Conservation (phyloP, 805 yeast species). For the Komagataella populi region DNA sequence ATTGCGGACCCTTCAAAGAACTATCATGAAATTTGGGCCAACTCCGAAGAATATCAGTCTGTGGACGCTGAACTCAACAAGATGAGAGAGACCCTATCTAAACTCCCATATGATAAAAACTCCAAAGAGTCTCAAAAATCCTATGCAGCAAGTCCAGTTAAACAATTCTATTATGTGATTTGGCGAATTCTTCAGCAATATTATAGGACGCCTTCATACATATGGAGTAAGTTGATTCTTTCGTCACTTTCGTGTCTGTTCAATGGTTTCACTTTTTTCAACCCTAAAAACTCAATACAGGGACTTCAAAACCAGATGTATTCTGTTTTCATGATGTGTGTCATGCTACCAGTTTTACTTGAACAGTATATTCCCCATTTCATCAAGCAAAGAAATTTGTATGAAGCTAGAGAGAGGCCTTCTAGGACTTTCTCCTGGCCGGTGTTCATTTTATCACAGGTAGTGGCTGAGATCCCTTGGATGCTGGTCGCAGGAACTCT, state of each 20-base stretch:
- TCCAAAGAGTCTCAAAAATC: slow-evolving; percentile 18
- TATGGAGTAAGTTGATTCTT: slow-evolving; percentile 42
- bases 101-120: slow-evolving; percentile 14
- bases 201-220: slow-evolving; percentile 51
- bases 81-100: slow-evolving; percentile 42
- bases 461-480: slow-evolving; percentile 57
- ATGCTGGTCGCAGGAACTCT: slow-evolving; percentile 48
- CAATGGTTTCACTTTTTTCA: slow-evolving; percentile 59
- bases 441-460: slow-evolving; percentile 46
- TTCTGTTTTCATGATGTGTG: slow-evolving; percentile 54
- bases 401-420: slow-evolving; percentile 64
- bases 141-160: slow-evolving; percentile 28
- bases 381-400: slow-evolving; percentile 47
- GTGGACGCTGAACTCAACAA: slow-evolving; percentile 44
- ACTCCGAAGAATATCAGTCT: slow-evolving; percentile 45
- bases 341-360: slow-evolving; percentile 39
- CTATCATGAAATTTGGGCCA: slow-evolving; percentile 65
- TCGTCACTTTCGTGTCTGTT: slow-evolving; percentile 39
- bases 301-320: slow-evolving; percentile 78
- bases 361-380: slow-evolving; percentile 54
- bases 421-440: slow-evolving; percentile 59
- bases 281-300: slow-evolving; percentile 46
- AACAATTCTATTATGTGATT: slow-evolving; percentile 30
- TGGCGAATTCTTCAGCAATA: slow-evolving; percentile 44
- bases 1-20: slow-evolving; percentile 46